A percentile compares a stretch with the other conserved stretches of the same genome.
These are phyloP conservation scores for Camelina hispida DNA, from an alignment of 345 rosid genomes.

Conservation along the genomic window DNA sequence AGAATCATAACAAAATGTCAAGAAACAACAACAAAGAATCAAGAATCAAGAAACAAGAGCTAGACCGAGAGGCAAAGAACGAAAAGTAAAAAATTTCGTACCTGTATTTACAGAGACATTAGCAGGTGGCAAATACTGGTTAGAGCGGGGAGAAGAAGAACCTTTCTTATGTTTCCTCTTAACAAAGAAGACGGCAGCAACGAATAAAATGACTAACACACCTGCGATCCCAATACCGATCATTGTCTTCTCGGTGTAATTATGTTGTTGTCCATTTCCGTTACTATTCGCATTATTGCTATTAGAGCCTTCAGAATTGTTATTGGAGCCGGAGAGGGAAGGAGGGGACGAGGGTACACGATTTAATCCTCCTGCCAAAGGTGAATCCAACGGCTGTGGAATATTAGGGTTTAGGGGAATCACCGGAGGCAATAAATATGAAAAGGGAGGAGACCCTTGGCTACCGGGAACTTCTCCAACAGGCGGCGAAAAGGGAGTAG, in stretches of 20 bases:
- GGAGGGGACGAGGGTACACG: conserved; percentile 43
- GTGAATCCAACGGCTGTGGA: conserved; percentile 30
- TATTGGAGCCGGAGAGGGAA: conserved; percentile 21
- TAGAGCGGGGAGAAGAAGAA: conserved; percentile 31
- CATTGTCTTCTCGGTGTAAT: conserved; percentile 36
- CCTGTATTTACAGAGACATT: conserved; percentile 55
- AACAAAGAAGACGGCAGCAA: conserved; percentile 46
- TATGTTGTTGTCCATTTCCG: conserved; percentile 13
- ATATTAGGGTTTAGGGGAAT: conserved; percentile 26
- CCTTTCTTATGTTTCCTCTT: conserved; percentile 46
- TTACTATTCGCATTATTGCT: conserved; percentile 13
- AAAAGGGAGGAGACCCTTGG: conserved; percentile 32
- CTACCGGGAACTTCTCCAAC: background rate
- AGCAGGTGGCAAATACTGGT: conserved; percentile 49
- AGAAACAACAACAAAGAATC: background rate
- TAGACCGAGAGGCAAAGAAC: too few relatives aligned
- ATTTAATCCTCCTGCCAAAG: conserved; percentile 20
- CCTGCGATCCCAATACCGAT: conserved; percentile 50
- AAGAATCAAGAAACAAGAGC: conserved; percentile 1
- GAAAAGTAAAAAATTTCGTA: conserved; percentile 11
- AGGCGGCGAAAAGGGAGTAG: conserved; percentile 24
- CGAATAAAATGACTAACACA: conserved; percentile 43
- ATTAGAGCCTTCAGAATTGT: conserved; percentile 21
- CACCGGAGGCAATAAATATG: conserved; percentile 21
- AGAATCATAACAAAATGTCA: background rate